These are phyloP conservation scores for Cucurbita pepo DNA, from an alignment of 306 rosid species.

Conservation along the genomic window DNA sequence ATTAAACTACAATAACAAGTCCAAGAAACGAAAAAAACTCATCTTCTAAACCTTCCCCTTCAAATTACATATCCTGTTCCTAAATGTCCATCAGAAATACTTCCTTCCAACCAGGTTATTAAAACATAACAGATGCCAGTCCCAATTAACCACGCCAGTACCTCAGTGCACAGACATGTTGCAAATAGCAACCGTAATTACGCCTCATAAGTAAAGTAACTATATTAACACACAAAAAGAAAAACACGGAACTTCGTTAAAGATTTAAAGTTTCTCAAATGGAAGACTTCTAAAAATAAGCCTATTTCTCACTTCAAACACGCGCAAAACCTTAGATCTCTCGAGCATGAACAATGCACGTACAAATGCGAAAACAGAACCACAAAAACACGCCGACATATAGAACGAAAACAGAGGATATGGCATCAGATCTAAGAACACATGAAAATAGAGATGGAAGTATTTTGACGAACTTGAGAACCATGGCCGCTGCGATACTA, in stretches of 20 bases:
- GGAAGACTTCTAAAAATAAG: not conserved
- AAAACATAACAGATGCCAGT: not conserved
- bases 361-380: not conserved
- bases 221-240: not conserved
- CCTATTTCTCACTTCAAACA: not conserved
- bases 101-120: not conserved
- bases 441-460: not conserved
- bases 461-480: slow-evolving; percentile 1
- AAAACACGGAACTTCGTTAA: not conserved
- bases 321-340: not conserved
- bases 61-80: not conserved
- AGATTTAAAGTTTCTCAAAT: not conserved
- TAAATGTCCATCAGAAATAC: not conserved
- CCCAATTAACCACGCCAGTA: not conserved
- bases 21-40: not conserved
- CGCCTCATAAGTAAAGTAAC: not conserved
- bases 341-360: not conserved
- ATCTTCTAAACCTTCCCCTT: not conserved
- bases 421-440: not conserved
- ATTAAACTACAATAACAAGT: not conserved
- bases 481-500: not conserved
- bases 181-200: not conserved
- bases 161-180: not conserved
- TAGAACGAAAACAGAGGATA: not conserved
- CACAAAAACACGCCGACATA: not conserved